phyloP scores from a whole-genome alignment of 2,329 filamentous ascomycete species.

The Colletotrichum caudatum region DNA sequence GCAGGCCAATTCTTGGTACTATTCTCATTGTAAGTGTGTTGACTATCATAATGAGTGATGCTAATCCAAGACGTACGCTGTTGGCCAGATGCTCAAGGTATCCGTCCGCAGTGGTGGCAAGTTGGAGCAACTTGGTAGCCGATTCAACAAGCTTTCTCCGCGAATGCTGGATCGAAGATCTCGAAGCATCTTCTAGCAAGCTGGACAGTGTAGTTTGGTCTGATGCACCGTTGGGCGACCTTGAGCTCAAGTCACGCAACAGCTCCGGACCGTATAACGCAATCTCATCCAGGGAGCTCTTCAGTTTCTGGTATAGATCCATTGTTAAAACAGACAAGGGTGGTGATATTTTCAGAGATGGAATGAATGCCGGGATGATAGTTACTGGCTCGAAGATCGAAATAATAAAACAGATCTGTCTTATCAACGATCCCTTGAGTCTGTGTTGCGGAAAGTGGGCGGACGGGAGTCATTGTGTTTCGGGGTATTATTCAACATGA shows the following conservation, averaged over 20 bases:
- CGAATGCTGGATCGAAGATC: not conserved
- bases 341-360: too few relatives aligned
- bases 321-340: not conserved
- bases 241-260: not conserved
- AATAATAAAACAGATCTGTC: too few relatives aligned
- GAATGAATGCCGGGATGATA: too few relatives aligned
- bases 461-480: too few relatives aligned
- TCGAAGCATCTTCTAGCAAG: too few relatives aligned
- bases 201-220: too few relatives aligned
- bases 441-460: too few relatives aligned
- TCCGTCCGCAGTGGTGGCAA: not conserved
- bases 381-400: too few relatives aligned
- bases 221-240: not conserved
- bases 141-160: constrained; percentile 22
- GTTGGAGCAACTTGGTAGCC: constrained; percentile 7
- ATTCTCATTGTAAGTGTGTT: too few relatives aligned
- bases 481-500: too few relatives aligned
- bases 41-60: too few relatives aligned
- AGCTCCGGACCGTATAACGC: constrained; percentile 2
- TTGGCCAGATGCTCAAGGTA: constrained; percentile 2
- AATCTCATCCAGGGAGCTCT: constrained; percentile 6
- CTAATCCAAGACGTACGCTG: not conserved
- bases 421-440: too few relatives aligned
- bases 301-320: constrained; percentile 17
- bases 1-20: constrained; percentile 10